These are phyloP conservation scores for Aphanoascus verrucosus DNA, from an alignment of 2,329 filamentous ascomycete species.

Conservation along the genomic window DNA sequence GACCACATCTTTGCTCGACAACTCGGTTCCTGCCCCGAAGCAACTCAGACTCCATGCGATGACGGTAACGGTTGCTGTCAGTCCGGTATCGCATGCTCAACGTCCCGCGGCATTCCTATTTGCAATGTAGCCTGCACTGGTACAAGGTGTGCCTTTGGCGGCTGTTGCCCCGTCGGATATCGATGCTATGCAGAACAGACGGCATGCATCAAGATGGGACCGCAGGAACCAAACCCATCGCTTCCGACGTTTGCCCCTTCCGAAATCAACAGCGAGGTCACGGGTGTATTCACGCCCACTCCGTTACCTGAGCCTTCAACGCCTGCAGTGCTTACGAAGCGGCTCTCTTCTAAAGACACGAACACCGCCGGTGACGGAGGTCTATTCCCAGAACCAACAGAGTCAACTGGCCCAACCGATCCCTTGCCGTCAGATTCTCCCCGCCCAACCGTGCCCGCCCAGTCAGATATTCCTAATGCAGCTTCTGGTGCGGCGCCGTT, in stretches of 20 bases:
- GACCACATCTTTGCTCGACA: conserved; percentile 8
- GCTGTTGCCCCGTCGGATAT: conserved; percentile 7
- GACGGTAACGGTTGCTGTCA: conserved; percentile 6
- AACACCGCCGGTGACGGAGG: not conserved
- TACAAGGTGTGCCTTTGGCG: conserved; percentile 3
- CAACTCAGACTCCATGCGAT: conserved; percentile 2
- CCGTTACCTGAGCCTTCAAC: not conserved
- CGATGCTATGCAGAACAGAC: not conserved
- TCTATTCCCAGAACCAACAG: not conserved
- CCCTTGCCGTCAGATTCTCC: not conserved
- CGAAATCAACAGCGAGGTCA: not conserved
- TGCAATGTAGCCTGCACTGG: conserved; percentile 3
- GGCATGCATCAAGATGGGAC: not conserved
- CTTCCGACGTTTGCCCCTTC: not conserved
- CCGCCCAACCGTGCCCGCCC: not conserved
- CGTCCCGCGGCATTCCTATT: not conserved
- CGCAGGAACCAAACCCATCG: not conserved
- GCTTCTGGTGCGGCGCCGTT: not conserved
- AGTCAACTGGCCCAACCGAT: not conserved
- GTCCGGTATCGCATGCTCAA: not conserved
- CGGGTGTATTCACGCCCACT: not conserved
- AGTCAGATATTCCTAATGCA: not conserved
- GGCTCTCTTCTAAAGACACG: not conserved
- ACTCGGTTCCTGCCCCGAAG: conserved; percentile 1
- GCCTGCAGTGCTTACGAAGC: not conserved